Conservation (phyloP, 805 yeast genomes). For the Ogataea wickerhamii region DNA sequence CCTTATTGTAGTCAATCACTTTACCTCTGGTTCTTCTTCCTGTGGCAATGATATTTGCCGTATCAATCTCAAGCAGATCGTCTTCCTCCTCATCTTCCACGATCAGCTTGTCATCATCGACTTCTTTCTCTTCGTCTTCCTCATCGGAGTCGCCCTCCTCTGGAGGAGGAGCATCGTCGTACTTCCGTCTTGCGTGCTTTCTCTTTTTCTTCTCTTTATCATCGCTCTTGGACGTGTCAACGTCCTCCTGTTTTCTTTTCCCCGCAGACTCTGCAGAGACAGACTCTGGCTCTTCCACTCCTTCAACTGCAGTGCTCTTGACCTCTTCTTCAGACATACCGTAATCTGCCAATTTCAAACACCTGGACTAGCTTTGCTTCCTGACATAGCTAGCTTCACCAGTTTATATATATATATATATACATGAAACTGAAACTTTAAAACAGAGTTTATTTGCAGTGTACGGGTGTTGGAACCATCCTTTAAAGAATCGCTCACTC, state of each 20-base stretch:
- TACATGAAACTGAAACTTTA: too few species aligned
- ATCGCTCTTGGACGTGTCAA: conserved; percentile 15
- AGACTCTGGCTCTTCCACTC: background rate
- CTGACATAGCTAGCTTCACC: too few species aligned
- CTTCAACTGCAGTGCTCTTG: background rate
- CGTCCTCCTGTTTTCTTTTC: conserved; percentile 58
- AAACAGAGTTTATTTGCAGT: too few species aligned
- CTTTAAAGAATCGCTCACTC: too few species aligned
- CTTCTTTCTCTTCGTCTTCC: conserved; percentile 37
- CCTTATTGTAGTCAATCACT: conserved; percentile 78
- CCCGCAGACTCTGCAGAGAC: conserved; percentile 11
- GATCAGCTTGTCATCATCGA: conserved; percentile 49
- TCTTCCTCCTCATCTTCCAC: conserved; percentile 73
- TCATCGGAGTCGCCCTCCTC: conserved; percentile 35
- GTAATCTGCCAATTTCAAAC: too few species aligned
- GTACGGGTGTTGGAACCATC: too few species aligned
- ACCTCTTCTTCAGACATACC: conserved; percentile 2
- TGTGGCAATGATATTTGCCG: conserved; percentile 74
- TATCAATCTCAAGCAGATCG: conserved; percentile 74
- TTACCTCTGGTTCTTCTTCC: conserved; percentile 91
- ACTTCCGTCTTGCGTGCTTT: conserved; percentile 21
- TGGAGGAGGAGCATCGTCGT: conserved; percentile 23
- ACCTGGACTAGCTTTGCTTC: too few species aligned
- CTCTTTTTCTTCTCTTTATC: conserved; percentile 23
- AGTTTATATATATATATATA: too few species aligned